Evolutionary conservation across 1,284 basidiomycete genomes (phyloP).

Genomic region (Erythrobasidium hasegawianum): DNA sequence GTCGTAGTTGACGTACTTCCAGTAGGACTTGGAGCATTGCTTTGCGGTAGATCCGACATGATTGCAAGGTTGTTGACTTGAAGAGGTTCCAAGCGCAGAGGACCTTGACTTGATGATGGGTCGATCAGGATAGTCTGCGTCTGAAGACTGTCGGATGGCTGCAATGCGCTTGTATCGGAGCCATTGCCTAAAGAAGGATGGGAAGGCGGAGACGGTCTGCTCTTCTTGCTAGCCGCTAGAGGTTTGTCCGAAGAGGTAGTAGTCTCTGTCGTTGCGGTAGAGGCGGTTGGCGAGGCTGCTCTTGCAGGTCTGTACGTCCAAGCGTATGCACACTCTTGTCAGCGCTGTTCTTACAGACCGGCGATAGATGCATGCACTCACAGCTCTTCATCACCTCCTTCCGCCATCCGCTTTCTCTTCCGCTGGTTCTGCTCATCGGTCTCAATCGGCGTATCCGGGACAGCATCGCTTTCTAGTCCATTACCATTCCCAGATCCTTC

Average conservation of each 20-base stretch:
- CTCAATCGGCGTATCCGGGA: not conserved
- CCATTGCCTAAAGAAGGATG: not conserved
- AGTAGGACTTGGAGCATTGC: not conserved
- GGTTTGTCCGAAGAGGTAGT: constrained; percentile 13
- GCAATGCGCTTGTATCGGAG: not conserved
- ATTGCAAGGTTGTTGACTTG: not conserved
- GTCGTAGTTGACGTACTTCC: not conserved
- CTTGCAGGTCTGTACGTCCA: not conserved
- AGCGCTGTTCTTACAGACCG: not conserved
- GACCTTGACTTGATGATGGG: not conserved
- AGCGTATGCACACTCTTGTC: not conserved
- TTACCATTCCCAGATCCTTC: not conserved
- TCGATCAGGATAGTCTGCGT: too few relatives aligned
- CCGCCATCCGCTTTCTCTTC: constrained; percentile 3
- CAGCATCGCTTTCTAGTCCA: not conserved
- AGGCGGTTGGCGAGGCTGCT: not conserved
- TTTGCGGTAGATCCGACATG: not conserved
- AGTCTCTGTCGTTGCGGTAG: constrained; percentile 8
- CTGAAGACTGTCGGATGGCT: not conserved
- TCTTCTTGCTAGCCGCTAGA: constrained; percentile 16
- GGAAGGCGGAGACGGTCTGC: constrained; percentile 5
- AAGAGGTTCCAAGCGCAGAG: not conserved
- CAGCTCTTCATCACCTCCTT: not conserved
- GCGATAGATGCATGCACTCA: not conserved
- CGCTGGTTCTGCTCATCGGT: constrained; percentile 8